Evolutionary conservation across 179 eudicot genomes (phyloP).

Genomic region (Drosera spatulata): DNA sequence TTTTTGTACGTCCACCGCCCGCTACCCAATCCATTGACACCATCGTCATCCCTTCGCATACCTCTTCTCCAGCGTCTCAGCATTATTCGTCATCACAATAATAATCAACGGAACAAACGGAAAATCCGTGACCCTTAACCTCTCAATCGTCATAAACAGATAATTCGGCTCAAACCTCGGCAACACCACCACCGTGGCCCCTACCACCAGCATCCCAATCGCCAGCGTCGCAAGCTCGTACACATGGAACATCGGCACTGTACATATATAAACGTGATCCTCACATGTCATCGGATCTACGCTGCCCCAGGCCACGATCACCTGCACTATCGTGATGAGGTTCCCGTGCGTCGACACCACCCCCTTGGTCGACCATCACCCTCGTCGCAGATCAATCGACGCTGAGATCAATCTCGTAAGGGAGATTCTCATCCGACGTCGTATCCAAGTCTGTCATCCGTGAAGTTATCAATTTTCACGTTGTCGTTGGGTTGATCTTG

Average conservation of each 20-base stretch:
- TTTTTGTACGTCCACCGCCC: too few relatives aligned
- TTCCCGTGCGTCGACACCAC: conserved; percentile 72
- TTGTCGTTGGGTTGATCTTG: too few relatives aligned
- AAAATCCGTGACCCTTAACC: conserved; percentile 47
- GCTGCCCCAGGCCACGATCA: conserved; percentile 30
- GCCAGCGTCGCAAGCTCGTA: conserved; percentile 89
- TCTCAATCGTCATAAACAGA: conserved; percentile 54
- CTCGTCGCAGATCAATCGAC: conserved; percentile 35
- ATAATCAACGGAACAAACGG: conserved; percentile 90
- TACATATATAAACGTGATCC: conserved; percentile 47
- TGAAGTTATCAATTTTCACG: too few relatives aligned
- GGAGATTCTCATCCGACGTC: too few relatives aligned
- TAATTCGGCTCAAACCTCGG: conserved; percentile 83
- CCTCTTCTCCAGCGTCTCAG: conserved; percentile 29
- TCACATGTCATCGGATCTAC: conserved; percentile 11
- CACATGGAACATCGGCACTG: conserved; percentile 96
- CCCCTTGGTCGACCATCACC: conserved; percentile 80
- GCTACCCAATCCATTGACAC: too few relatives aligned
- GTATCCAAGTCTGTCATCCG: too few relatives aligned
- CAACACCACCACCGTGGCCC: conserved; percentile 68
- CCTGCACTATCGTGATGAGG: conserved; percentile 75
- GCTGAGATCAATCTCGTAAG: too few relatives aligned
- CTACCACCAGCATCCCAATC: conserved; percentile 61
- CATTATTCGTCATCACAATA: conserved; percentile 64
- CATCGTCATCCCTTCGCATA: too few relatives aligned